A percentile compares a stretch with the other conserved stretches of the same genome.
Conservation (phyloP, 2,329 filamentous ascomycete genomes). For the Beauveria medogensis region DNA sequence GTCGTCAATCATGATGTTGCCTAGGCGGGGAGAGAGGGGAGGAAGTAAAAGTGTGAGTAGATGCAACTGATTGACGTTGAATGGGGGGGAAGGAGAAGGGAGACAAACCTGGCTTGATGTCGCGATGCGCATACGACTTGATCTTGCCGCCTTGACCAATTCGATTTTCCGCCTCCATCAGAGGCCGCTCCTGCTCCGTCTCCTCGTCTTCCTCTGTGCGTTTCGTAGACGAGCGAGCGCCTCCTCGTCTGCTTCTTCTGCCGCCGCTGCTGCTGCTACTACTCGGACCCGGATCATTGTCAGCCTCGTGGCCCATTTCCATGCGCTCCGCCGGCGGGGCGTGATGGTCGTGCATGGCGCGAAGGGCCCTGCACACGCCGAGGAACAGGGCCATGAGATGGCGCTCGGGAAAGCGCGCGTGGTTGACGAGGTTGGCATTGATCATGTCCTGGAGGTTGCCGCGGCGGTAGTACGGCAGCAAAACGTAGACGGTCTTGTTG, state of each 20-base stretch:
- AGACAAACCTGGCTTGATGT: conserved; percentile 84
- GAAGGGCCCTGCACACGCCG: conserved; percentile 81
- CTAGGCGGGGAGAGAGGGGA: conserved; percentile 23
- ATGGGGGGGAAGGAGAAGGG: not conserved
- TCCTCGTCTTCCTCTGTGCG: conserved; percentile 58
- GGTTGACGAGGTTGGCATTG: conserved; percentile 96
- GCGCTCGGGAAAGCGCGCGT: conserved; percentile 80
- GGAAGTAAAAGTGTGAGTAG: not conserved
- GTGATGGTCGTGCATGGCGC: conserved; percentile 84
- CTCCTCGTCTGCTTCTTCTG: conserved; percentile 15
- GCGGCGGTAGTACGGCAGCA: conserved; percentile 88
- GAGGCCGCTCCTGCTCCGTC: conserved; percentile 67
- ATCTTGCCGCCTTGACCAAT: conserved; percentile 60
- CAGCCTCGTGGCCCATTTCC: conserved; percentile 41
- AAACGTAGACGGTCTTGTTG: conserved; percentile 96
- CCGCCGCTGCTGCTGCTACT: conserved; percentile 23
- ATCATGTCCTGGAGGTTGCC: conserved; percentile 97
- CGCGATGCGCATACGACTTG: conserved; percentile 83
- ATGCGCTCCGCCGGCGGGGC: conserved; percentile 38
- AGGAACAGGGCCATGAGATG: conserved; percentile 84
- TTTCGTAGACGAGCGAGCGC: conserved; percentile 17
- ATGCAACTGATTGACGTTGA: not conserved
- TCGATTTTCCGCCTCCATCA: conserved; percentile 69
- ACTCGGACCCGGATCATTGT: conserved; percentile 30
- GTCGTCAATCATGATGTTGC: conserved; percentile 98